Base-by-base conservation (phyloP, 2,329 filamentous ascomycete species). In the Exophiala calicioides region DNA sequence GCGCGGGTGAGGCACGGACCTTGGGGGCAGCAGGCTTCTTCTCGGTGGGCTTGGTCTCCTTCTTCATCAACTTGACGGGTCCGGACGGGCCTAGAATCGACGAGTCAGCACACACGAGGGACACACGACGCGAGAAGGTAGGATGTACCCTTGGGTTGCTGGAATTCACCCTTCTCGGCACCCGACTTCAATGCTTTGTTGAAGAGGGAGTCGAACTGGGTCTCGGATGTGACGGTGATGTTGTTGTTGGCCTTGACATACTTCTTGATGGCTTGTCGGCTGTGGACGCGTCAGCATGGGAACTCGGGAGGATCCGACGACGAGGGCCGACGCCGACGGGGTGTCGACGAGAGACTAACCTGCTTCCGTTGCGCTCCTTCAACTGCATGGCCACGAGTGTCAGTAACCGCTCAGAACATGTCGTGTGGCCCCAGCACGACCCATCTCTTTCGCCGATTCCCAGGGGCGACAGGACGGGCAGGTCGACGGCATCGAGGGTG, bases 41-140 rank as follows among this genome's bases (percentile, higher is more conserved):
- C 64, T 68, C 69, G 49, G 68, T 67, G 43, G 73, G 67, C 68
- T 77, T 68, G 36, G 67, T 62, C 45, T 80, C 78, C 77, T 89
- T 90, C 83, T 91, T 91, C 50, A 85, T 86, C 51, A 95, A 84
- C 85, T 95, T 95, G 71, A 93, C 89, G 59, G 88, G 86, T 52
- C 90, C 90, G 56, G 90, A 95, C 50, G 88, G 79, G 62, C 86
- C 86, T 90, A 50, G 40, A 48, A 34, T 27, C 43, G 40, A 13
- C 21, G 29, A 46, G 49, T 63, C 44, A 67, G 68, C 48, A 50
- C 38, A 55, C 30, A 27, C 31, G 19, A 19, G n/a, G 12, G 6
- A 3, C 15, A 37, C 5, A n/a, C 12, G 8, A 30, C 9, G 24
- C 18, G 15, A 13, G 13, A 16, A 13, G 27, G 6, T 19, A 8